These are phyloP conservation scores for Plicaturopsis crispa DNA, from an alignment of 768 basidiomycete species.

Conservation along the genomic window DNA sequence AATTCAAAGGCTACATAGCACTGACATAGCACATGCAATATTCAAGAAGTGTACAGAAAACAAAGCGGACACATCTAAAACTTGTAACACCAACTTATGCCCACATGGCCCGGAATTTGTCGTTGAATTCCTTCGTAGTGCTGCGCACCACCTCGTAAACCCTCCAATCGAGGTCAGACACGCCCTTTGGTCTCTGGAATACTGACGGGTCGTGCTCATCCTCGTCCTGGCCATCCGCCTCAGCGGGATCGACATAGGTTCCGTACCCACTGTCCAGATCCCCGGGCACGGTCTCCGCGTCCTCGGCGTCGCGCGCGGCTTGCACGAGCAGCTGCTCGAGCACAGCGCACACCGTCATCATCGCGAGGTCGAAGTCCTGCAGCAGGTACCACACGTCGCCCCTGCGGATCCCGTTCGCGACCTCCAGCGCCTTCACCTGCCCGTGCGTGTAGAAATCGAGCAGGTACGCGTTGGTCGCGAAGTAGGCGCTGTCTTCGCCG, in stretches of 20 bases:
- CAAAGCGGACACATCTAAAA: too few species aligned
- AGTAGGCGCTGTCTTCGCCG: conserved; percentile 13
- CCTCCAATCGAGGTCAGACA: conserved; percentile 43
- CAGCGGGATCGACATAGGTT: conserved; percentile 21
- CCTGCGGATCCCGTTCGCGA: conserved; percentile 49
- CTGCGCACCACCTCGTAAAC: conserved; percentile 43
- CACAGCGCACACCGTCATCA: conserved; percentile 40
- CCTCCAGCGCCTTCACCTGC: conserved; percentile 36
- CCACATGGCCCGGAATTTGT: conserved; percentile 60
- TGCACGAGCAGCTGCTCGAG: conserved; percentile 39
- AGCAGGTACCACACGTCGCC: conserved; percentile 63
- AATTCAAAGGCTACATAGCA: too few species aligned
- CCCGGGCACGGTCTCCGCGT: conserved; percentile 10
- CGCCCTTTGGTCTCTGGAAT: conserved; percentile 26
- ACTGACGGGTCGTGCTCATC: conserved; percentile 11
- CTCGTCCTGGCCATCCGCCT: conserved; percentile 16
- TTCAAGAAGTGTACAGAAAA: too few species aligned
- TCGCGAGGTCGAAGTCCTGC: conserved; percentile 46
- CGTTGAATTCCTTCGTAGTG: conserved; percentile 41
- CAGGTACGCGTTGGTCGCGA: conserved; percentile 54
- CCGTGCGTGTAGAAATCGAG: conserved; percentile 67
- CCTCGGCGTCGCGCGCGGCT: conserved; percentile 10
- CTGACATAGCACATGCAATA: too few species aligned
- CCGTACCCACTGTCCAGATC: conserved; percentile 26
- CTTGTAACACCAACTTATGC: too few species aligned